phyloP scores from a whole-genome alignment of 106 monocot genomes.

The Dendrobium officinale region DNA sequence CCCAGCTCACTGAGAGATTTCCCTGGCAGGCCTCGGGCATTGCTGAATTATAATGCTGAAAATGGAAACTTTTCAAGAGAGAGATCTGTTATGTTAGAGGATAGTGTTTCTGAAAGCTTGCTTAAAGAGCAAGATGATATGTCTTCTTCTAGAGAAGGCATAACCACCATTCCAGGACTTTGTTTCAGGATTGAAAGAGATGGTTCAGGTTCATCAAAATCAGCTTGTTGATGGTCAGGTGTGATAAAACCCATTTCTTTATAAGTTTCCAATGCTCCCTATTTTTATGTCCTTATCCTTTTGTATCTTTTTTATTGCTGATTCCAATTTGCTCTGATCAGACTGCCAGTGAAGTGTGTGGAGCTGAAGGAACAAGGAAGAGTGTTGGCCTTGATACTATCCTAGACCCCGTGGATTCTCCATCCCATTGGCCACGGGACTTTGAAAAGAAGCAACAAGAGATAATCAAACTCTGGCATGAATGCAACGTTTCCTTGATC shows the following conservation, averaged over 20 bases:
- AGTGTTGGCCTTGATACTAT: conserved; percentile 49
- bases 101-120: conserved; percentile 8
- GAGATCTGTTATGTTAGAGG: conserved; percentile 30
- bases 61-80: conserved; percentile 25
- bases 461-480: conserved; percentile 82
- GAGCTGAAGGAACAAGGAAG: conserved; percentile 23
- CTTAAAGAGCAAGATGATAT: conserved; percentile 13
- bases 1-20: conserved; percentile 44
- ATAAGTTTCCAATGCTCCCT: background rate
- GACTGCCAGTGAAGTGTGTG: conserved; percentile 10
- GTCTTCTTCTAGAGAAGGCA: conserved; percentile 29
- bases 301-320: background rate
- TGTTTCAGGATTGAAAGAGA: conserved; percentile 57
- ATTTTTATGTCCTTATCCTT: background rate
- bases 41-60: conserved; percentile 37
- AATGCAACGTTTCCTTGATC: conserved; percentile 74
- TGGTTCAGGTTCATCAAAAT: conserved; percentile 55
- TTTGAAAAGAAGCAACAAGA: conserved; percentile 69
- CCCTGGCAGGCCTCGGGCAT: conserved; percentile 39
- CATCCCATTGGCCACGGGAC: conserved; percentile 57
- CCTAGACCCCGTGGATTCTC: conserved; percentile 36
- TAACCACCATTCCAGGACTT: conserved; percentile 45
- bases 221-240: conserved; percentile 39
- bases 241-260: conserved; percentile 10
- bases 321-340: conserved; percentile 3